Conservation (phyloP, 257 asterid species). For the Nicotiana knightiana region DNA sequence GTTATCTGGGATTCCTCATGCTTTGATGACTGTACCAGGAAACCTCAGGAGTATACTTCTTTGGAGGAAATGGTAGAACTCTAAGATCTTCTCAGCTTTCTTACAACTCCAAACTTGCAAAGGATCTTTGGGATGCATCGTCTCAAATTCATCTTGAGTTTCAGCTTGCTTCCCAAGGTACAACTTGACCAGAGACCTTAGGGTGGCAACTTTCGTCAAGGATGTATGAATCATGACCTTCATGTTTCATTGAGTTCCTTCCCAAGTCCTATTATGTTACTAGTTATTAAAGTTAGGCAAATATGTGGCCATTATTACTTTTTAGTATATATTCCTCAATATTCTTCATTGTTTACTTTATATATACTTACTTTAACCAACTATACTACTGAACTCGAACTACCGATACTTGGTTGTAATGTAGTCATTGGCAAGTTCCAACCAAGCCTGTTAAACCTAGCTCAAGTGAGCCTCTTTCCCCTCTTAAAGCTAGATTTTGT, state of each 20-base stretch:
- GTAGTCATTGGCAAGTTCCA: not conserved
- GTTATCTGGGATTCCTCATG: not conserved
- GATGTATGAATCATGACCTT: not conserved
- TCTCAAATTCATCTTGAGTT: slow-evolving; percentile 44
- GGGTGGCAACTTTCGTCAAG: not conserved
- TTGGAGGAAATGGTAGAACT: slow-evolving; percentile 68
- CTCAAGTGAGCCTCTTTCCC: not conserved
- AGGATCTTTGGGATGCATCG: slow-evolving; percentile 67
- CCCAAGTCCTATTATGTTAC: not conserved
- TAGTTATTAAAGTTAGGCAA: not conserved
- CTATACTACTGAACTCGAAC: not conserved
- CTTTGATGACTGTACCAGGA: slow-evolving; percentile 35
- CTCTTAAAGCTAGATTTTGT: not conserved
- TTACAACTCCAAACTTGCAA: slow-evolving; percentile 46
- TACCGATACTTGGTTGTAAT: not conserved
- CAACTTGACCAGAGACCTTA: slow-evolving; percentile 10
- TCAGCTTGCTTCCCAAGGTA: slow-evolving; percentile 24
- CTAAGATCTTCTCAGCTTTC: slow-evolving; percentile 61
- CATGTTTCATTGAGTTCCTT: not conserved
- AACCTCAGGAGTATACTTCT: slow-evolving; percentile 73
- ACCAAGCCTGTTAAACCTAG: not conserved
- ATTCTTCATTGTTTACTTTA: not conserved
- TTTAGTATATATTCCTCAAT: not conserved
- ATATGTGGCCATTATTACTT: not conserved
- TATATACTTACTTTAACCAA: not conserved